These are phyloP conservation scores for Knoxdaviesia capensis DNA, from an alignment of 2,329 filamentous ascomycete genomes.

Conservation along the genomic window DNA sequence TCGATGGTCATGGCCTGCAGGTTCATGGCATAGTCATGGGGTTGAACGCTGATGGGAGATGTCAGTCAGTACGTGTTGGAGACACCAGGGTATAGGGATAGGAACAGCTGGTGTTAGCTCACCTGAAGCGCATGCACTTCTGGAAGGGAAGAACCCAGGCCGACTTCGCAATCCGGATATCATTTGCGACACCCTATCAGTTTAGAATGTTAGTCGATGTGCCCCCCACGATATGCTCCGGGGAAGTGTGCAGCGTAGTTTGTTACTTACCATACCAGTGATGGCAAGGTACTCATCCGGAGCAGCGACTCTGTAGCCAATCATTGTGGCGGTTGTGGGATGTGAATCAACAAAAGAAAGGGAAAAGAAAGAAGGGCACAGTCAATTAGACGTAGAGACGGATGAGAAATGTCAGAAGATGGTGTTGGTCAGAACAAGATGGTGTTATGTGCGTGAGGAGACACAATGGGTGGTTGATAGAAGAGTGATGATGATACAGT, in stretches of 20 bases:
- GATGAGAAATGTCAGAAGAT: not conserved
- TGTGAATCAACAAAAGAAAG: not conserved
- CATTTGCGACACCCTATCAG: conserved; percentile 36
- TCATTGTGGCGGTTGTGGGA: conserved; percentile 17
- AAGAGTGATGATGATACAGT: no score
- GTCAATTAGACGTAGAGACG: no score
- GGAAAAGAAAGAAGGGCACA: no score
- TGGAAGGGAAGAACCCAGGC: conserved; percentile 54
- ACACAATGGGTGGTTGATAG: no score
- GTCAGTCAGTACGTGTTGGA: conserved; percentile 2
- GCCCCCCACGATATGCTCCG: no score
- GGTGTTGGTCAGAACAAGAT: no score
- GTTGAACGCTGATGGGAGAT: conserved; percentile 35
- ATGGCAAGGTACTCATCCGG: conserved; percentile 77
- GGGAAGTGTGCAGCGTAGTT: no score
- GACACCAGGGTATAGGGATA: not conserved
- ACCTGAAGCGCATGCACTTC: conserved; percentile 33
- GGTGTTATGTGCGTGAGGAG: no score
- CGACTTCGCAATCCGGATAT: conserved; percentile 56
- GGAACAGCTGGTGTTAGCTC: not conserved
- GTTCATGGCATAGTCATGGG: conserved; percentile 66
- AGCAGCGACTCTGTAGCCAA: conserved; percentile 45
- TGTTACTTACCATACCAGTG: conserved; percentile 37
- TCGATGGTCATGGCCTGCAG: conserved; percentile 79
- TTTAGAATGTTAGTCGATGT: no score